Conservation (phyloP, 1,139 yeast genomes). For the Protomyces inundatus region DNA sequence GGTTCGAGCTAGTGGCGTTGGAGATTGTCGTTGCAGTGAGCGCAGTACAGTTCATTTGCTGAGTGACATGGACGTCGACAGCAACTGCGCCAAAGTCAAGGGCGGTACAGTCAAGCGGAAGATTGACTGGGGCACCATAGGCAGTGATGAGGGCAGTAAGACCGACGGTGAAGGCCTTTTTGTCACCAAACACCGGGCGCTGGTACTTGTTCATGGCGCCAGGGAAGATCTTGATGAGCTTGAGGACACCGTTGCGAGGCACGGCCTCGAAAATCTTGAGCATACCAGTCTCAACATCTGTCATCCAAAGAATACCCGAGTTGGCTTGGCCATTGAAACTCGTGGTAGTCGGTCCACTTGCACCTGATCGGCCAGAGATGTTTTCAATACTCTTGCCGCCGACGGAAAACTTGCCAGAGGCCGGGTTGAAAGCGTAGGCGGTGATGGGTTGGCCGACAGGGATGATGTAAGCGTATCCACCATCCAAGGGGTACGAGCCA, state of each 20-base stretch:
- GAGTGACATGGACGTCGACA: not conserved
- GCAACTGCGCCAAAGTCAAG: slow-evolving; percentile 2
- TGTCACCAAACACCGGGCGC: slow-evolving; percentile 5
- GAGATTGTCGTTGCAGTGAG: not conserved
- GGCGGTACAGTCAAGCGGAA: not conserved
- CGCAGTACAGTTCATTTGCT: not conserved
- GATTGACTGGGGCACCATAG: slow-evolving; percentile 7
- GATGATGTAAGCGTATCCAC: slow-evolving; percentile 4
- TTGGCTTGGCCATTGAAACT: not conserved
- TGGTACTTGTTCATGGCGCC: not conserved
- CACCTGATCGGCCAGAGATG: slow-evolving; percentile 7
- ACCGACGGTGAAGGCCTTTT: not conserved
- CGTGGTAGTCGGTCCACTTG: not conserved
- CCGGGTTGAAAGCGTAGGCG: not conserved
- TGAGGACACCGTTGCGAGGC: not conserved
- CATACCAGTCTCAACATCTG: slow-evolving; percentile 10
- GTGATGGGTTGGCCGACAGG: slow-evolving; percentile 1
- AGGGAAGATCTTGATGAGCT: not conserved
- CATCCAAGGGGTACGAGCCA: slow-evolving; percentile 8
- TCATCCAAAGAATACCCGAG: slow-evolving; percentile 6
- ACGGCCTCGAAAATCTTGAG: not conserved
- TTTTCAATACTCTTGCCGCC: not conserved
- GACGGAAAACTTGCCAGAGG: not conserved
- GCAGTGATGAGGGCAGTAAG: not conserved
- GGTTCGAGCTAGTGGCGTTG: not conserved